Evolutionary conservation across 1,139 yeast species (phyloP), one percentile per base, ranked within the genome.

Genomic region (Scheffersomyces lignicola): DNA sequence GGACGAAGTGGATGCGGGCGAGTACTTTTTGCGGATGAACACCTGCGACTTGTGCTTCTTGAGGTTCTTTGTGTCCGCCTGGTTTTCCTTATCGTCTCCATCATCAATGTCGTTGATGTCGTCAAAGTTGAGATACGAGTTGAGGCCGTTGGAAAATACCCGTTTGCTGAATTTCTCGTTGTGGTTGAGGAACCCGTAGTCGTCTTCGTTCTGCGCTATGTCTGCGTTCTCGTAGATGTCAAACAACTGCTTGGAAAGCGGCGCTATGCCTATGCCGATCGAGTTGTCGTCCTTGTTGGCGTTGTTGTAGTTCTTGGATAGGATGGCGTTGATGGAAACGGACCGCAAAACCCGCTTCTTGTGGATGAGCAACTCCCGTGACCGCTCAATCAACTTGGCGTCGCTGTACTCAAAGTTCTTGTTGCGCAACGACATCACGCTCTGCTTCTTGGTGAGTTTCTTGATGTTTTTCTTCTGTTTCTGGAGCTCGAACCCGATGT

Each of bases 401-500:
- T 76, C 82, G 3, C 78, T 73, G 46, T 76, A 76, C 44, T 76
- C 81, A 28, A 66, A 62, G 24, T 56, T 51, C 45, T 46, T 39
- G 32, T 41, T 34, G 39, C 41, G 29, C 43, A 37, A 33, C 7
- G 34, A 26, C 18, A 35, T 45, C 35, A 51, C 43, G 21, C 67
- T 49, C 45, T 66, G 69, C 38, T 63, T 63, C 35, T 63, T 63
- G n/a, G 70, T 58, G 34, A 70, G 54, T 42, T 61, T 66, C 44
- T 62, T 62, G 37, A 69, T 61, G 45, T 65, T 69, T 43, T 66
- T 62, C 56, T 67, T 69, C 43, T 69, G 73, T 39, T 73, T 69
- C 44, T 77, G 82, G 37, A 75, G 56, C 43, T 76, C 74, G 46
- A 75, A 77, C 18, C 82, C 81, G 51, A 77, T 77, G 47, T 75